Evolutionary conservation across 345 rosid species (phyloP).

Genomic region (Hirschfeldia incana): DNA sequence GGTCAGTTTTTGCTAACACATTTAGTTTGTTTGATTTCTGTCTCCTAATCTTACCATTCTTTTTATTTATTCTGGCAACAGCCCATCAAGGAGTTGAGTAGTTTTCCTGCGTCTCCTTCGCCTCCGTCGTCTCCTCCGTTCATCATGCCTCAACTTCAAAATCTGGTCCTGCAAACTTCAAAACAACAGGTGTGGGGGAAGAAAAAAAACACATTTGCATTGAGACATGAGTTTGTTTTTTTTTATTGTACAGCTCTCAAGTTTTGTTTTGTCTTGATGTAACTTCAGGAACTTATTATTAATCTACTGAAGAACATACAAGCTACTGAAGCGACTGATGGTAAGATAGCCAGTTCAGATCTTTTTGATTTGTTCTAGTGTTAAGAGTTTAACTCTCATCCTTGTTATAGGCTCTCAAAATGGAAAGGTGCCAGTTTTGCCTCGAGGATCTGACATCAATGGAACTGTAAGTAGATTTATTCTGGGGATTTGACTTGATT

Average conservation of each 20-base stretch:
- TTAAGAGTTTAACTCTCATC: background rate
- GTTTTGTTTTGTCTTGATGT: conserved; percentile 1
- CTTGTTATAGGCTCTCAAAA: conserved; percentile 61
- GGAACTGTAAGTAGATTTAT: conserved; percentile 58
- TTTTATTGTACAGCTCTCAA: background rate
- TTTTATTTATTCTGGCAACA: conserved; percentile 30
- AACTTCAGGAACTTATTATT: conserved; percentile 68
- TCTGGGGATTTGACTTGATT: background rate
- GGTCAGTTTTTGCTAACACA: conserved; percentile 46
- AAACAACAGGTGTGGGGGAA: conserved; percentile 66
- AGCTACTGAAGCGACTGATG: conserved; percentile 61
- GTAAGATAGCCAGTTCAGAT: conserved; percentile 46
- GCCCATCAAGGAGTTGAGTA: conserved; percentile 53
- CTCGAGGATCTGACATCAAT: conserved; percentile 66
- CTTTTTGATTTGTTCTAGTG: background rate
- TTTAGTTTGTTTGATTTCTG: background rate
- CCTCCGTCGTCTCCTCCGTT: conserved; percentile 38
- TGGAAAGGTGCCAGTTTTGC: conserved; percentile 78
- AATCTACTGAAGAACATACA: conserved; percentile 70
- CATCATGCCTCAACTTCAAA: conserved; percentile 84
- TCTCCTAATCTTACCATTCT: background rate
- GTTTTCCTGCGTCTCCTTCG: conserved; percentile 33
- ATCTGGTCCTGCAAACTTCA: conserved; percentile 77
- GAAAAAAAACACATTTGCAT: background rate
- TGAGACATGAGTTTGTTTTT: background rate